Conservation (phyloP, 2,329 filamentous ascomycete genomes). For the Fusarium albidum region DNA sequence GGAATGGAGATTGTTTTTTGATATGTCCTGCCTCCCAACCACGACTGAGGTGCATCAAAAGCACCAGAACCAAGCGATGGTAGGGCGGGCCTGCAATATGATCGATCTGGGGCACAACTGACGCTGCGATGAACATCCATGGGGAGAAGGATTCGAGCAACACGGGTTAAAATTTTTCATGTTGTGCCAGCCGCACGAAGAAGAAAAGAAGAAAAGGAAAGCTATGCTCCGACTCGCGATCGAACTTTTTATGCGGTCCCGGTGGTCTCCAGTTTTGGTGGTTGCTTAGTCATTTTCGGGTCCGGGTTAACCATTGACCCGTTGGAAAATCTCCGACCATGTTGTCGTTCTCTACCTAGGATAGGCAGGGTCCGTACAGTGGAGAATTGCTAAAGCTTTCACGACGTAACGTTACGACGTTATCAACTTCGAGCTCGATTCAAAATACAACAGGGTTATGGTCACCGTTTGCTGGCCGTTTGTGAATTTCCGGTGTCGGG, state of each 20-base stretch:
- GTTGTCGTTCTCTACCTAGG: constrained; percentile 3
- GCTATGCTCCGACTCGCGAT: constrained; percentile 32
- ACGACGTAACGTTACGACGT: too few species aligned
- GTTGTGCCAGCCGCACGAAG: constrained; percentile 84
- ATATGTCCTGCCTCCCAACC: constrained; percentile 55
- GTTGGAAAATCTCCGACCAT: neutral
- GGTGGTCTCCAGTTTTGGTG: neutral
- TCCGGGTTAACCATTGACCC: constrained; percentile 19
- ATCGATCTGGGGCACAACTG: constrained; percentile 80
- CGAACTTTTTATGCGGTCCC: constrained; percentile 43
- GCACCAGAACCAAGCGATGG: constrained; percentile 54
- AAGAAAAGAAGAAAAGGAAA: constrained; percentile 63
- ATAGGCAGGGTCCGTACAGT: constrained; percentile 1
- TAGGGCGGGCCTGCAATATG: constrained; percentile 75
- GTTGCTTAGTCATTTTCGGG: constrained; percentile 34
- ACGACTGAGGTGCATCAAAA: constrained; percentile 42
- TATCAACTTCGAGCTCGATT: neutral
- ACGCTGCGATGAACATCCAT: constrained; percentile 70
- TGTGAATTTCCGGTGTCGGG: neutral
- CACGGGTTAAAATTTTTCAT: constrained; percentile 74
- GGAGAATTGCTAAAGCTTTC: too few species aligned
- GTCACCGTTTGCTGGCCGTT: too few species aligned
- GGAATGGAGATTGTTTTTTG: constrained; percentile 7
- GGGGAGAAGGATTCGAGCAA: constrained; percentile 73
- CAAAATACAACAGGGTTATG: neutral